phyloP scores from a whole-genome alignment of 257 asterid genomes.

The Nicotiana obtusifolia region DNA sequence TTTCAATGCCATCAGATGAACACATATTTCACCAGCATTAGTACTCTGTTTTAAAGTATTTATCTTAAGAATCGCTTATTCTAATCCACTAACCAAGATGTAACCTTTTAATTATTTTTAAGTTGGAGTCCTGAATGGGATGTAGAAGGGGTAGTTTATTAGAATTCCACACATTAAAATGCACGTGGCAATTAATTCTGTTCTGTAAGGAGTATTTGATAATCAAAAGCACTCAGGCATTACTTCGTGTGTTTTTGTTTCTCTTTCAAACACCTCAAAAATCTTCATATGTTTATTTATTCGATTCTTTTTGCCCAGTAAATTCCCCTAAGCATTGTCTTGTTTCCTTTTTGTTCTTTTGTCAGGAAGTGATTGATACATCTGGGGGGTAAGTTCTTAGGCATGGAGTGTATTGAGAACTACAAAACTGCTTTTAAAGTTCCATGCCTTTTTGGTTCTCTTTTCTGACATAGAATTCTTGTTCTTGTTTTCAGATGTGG shows the following conservation, averaged over 20 bases:
- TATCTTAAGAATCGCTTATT: not conserved
- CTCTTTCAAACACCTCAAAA: not conserved
- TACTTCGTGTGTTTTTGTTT: not conserved
- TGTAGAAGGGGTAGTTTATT: not conserved
- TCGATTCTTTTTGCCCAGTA: not conserved
- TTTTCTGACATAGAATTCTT: not conserved
- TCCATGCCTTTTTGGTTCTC: not conserved
- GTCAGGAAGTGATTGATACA: slow-evolving; percentile 72
- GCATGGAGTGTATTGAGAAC: not conserved
- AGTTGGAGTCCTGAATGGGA: not conserved
- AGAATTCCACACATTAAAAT: not conserved
- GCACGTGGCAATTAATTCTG: not conserved
- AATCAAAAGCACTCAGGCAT: not conserved
- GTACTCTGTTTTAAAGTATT: not conserved
- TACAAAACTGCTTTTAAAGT: not conserved
- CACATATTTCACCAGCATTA: not conserved
- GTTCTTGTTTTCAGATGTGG: slow-evolving; percentile 54
- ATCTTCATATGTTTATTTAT: not conserved
- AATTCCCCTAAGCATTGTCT: not conserved
- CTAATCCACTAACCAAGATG: not conserved
- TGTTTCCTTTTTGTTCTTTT: not conserved
- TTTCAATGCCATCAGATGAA: not conserved
- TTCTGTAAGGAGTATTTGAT: not conserved
- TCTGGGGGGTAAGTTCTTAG: slow-evolving; percentile 73
- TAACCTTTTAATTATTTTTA: not conserved